phyloP scores from a whole-genome alignment of 306 rosid species.

The Malus domestica region ASM211411v1 NC_041802.1:29346501-29347000 shows the following conservation, averaged over 20 bases:
- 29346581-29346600: conserved; percentile 18
- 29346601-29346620: conserved; percentile 79
- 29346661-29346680: conserved; percentile 74
- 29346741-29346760: background rate
- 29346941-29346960: background rate
- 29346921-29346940: conserved; percentile 14
- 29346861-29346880: conserved; percentile 94
- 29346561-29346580: conserved; percentile 2
- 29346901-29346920: conserved; percentile 60
- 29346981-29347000: conserved; percentile 70
- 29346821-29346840: conserved; percentile 79
- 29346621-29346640: conserved; percentile 64
- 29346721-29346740: background rate
- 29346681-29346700: conserved; percentile 7
- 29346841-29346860: conserved; percentile 88
- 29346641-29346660: conserved; percentile 63
- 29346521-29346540: conserved; percentile 18
- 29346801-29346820: conserved; percentile 89
- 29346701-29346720: conserved; percentile 15
- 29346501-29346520: conserved; percentile 99
- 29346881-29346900: conserved; percentile 96
- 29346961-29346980: conserved; percentile 1
- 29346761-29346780: conserved; percentile 1
- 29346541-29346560: conserved; percentile 15
- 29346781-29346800: conserved; percentile 59